phyloP scores from a whole-genome alignment of 495 filamentous ascomycete species.

The Annulohypoxylon bovei region DNA sequence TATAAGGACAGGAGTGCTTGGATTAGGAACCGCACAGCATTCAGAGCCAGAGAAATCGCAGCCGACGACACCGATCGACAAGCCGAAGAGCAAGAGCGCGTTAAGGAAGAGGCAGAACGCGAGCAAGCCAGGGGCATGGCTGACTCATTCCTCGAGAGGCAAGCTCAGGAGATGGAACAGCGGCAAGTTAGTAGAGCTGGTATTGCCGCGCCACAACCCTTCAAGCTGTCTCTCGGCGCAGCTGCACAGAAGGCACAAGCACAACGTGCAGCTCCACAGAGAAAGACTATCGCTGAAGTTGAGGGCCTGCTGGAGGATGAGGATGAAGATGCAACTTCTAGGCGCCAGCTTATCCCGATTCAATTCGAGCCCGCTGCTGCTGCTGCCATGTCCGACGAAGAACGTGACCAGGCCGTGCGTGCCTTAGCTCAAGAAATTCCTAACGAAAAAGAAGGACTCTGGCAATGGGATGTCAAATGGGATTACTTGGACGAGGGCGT shows the following conservation, averaged over 20 bases:
- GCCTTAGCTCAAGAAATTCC: slow-evolving; percentile 92
- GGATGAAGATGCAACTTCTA: slow-evolving; percentile 77
- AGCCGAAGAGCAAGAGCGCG: slow-evolving; percentile 77
- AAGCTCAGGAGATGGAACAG: slow-evolving; percentile 84
- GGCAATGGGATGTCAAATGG: slow-evolving; percentile 94
- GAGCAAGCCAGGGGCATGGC: slow-evolving; percentile 87
- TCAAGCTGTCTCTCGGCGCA: slow-evolving; percentile 93
- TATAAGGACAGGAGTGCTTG: slow-evolving; percentile 85
- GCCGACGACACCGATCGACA: slow-evolving; percentile 84
- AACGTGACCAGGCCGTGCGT: slow-evolving; percentile 78
- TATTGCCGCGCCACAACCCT: slow-evolving; percentile 77
- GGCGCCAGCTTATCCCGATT: slow-evolving; percentile 88
- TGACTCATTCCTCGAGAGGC: slow-evolving; percentile 89
- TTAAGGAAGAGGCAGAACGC: slow-evolving; percentile 72
- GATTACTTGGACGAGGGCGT: slow-evolving; percentile 88
- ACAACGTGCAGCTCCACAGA: slow-evolving; percentile 69
- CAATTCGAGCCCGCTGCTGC: slow-evolving; percentile 82
- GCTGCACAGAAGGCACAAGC: slow-evolving; percentile 84
- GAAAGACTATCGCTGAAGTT: slow-evolving; percentile 89
- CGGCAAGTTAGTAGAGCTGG: slow-evolving; percentile 58
- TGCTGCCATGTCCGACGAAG: slow-evolving; percentile 80
- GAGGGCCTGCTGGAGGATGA: slow-evolving; percentile 95
- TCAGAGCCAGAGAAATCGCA: slow-evolving; percentile 75
- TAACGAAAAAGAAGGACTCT: slow-evolving; percentile 83
- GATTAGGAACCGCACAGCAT: slow-evolving; percentile 80